Evolutionary conservation across 768 basidiomycete genomes (phyloP), one percentile per base, ranked within the genome.

Genomic region (Tremella yokohamensis): DNA sequence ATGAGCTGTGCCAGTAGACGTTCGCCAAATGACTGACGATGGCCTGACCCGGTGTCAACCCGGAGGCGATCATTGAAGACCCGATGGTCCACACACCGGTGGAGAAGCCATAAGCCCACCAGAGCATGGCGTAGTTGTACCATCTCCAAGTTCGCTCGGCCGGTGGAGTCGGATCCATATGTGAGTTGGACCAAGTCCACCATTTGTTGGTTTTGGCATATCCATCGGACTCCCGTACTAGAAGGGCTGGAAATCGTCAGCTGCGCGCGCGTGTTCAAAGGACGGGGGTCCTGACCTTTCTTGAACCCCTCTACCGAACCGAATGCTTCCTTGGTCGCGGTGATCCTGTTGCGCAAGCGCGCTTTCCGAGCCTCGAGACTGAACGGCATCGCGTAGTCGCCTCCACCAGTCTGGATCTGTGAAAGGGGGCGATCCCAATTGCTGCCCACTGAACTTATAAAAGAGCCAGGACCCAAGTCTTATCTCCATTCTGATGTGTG

Each of bases 71-170:
- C 58, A 59, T 59, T 13, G 52, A 44, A 2, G 52, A 54, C 2
- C 58, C 58, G 7, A 59, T 37, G 2, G 52, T 54, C 52, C 52
- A 59, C 4, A 59, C 52, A 3, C 52, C 52, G 25, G 57, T 53
- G 16, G 56, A 57, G 19, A 59, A 52, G 13, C 40, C 52, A 26
- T 54, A 58, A 9, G 40, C 51, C 42, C 18, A 40, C 42, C 44
- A 48, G 2, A 58, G 42, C 44, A 29, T 19, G 29, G 49, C 56
- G 18, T 18, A 34, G 48, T 44, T 45, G 20, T 25, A 38, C 56
- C 56, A 57, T 22, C 20, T 48, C 56, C 56, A 57, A 4, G 56
- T 58, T 16, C 57, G 38, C 51, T 58, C 57, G 8, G 52, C 51
- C 18, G 57, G 57, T 11, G 51, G 57, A 13, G 26, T 53, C 1